phyloP scores from a whole-genome alignment of 2,329 filamentous ascomycete genomes.

The Pezizomycotina sp. region DNA sequence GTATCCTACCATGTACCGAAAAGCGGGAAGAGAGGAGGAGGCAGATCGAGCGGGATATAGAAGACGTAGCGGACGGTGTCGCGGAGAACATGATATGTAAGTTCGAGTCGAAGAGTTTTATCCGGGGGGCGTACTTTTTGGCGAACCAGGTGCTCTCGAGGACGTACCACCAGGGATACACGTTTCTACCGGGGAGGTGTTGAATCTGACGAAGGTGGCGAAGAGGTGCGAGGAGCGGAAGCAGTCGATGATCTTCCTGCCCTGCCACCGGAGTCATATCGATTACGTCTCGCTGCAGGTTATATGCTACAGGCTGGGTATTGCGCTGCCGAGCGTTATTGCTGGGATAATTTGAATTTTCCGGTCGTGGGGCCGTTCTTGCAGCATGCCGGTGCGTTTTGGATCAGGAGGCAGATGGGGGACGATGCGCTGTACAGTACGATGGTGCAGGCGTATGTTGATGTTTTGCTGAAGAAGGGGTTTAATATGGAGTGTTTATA shows the following conservation, averaged over 20 bases:
- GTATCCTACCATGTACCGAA: slow-evolving; percentile 40
- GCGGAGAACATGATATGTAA: slow-evolving; percentile 98
- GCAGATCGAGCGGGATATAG: slow-evolving; percentile 55
- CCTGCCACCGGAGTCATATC: slow-evolving; percentile 85
- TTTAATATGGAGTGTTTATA: slow-evolving; percentile 93
- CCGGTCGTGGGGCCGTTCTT: slow-evolving; percentile 77
- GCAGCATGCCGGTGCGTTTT: slow-evolving; percentile 95
- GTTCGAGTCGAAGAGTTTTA: slow-evolving; percentile 87
- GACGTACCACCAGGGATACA: slow-evolving; percentile 94
- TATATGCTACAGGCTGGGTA: slow-evolving; percentile 83
- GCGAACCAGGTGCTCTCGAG: slow-evolving; percentile 73
- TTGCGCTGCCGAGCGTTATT: slow-evolving; percentile 79
- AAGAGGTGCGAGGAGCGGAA: slow-evolving; percentile 69
- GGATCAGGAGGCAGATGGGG: slow-evolving; percentile 81
- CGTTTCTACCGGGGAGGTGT: slow-evolving; percentile 83
- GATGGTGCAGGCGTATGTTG: slow-evolving; percentile 90
- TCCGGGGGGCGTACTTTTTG: slow-evolving; percentile 80
- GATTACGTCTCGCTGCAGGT: slow-evolving; percentile 92
- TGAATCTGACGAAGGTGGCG: slow-evolving; percentile 65
- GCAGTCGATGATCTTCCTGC: slow-evolving; percentile 89
- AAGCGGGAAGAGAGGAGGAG: slow-evolving; percentile 40
- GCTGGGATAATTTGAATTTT: slow-evolving; percentile 95
- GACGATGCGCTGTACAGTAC: slow-evolving; percentile 81
- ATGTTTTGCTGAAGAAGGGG: slow-evolving; percentile 74
- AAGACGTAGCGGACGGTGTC: slow-evolving; percentile 69